Conservation (phyloP, 352 stramenopile genomes). For the Pilasporangium apinafurcum region DNA sequence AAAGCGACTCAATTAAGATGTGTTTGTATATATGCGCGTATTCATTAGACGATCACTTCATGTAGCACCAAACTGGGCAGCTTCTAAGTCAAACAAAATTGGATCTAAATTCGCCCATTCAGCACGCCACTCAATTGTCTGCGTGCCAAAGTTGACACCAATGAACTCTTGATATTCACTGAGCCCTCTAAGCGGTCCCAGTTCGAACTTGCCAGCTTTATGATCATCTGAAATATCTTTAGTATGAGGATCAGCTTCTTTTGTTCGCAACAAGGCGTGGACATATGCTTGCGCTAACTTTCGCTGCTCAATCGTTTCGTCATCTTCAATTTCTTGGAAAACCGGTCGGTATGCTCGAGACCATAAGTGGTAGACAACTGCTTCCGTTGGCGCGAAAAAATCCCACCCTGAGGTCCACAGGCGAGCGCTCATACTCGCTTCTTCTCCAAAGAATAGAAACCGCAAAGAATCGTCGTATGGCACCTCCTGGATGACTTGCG, state of each 20-base stretch:
- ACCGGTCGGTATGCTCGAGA: slow-evolving; percentile 63
- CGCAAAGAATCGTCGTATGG: slow-evolving; percentile 83
- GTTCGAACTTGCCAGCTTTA: not conserved
- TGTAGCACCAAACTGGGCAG: too few relatives aligned
- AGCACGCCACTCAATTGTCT: slow-evolving; percentile 37
- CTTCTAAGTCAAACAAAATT: slow-evolving; percentile 62
- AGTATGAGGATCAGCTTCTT: not conserved
- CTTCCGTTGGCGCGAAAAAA: slow-evolving; percentile 82
- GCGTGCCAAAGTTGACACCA: slow-evolving; percentile 36
- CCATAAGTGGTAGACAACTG: slow-evolving; percentile 89
- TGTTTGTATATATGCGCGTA: not conserved
- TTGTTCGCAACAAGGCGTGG: slow-evolving; percentile 13
- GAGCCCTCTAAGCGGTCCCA: slow-evolving; percentile 31
- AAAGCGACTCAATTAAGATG: too few relatives aligned
- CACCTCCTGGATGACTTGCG: slow-evolving; percentile 47
- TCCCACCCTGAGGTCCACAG: slow-evolving; percentile 89
- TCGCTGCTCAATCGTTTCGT: slow-evolving; percentile 16
- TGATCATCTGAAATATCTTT: not conserved
- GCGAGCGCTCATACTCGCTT: slow-evolving; percentile 86
- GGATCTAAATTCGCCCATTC: slow-evolving; percentile 57
- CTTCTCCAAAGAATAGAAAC: slow-evolving; percentile 94
- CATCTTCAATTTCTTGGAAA: slow-evolving; percentile 65
- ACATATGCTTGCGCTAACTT: slow-evolving; percentile 18
- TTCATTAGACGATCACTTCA: not conserved
- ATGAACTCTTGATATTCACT: slow-evolving; percentile 41